phyloP scores from a whole-genome alignment of 2,329 filamentous ascomycete genomes.

The Sodiomyces alkalinus region DNA sequence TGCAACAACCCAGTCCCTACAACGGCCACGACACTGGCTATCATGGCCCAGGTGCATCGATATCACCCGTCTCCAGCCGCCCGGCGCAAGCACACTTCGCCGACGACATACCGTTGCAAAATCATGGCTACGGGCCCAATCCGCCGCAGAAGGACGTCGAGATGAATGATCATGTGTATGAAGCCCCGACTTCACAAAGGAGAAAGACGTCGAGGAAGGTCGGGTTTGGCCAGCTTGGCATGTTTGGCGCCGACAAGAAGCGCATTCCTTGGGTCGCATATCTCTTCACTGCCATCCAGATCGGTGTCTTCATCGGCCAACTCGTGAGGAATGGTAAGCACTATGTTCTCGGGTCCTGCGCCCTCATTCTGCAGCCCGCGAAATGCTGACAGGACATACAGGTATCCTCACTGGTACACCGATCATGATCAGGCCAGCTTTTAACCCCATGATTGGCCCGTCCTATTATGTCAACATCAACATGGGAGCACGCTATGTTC shows the following conservation, averaged over 20 bases:
- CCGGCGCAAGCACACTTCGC: conserved; percentile 16
- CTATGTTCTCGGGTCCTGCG: too few relatives aligned
- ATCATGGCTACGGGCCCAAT: conserved; percentile 16
- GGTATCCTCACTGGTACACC: conserved; percentile 62
- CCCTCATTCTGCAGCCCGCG: too few relatives aligned
- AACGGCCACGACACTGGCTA: conserved; percentile 41
- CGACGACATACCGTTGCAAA: conserved; percentile 43
- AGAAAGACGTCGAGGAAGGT: conserved; percentile 25
- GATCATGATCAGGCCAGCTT: conserved; percentile 65
- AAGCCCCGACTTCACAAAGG: conserved; percentile 20
- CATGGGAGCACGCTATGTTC: conserved; percentile 85
- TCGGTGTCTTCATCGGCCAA: conserved; percentile 79
- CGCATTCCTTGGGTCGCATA: conserved; percentile 71
- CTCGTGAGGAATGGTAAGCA: conserved; percentile 65
- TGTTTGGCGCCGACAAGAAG: conserved; percentile 39
- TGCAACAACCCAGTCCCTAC: conserved; percentile 14
- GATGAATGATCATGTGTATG: conserved; percentile 45
- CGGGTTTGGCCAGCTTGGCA: conserved; percentile 42
- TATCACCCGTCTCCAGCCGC: conserved; percentile 16
- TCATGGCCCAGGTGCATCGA: conserved; percentile 23
- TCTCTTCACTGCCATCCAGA: conserved; percentile 58
- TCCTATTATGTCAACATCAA: conserved; percentile 85
- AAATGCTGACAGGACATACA: conserved; percentile 17
- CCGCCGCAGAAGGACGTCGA: conserved; percentile 22
- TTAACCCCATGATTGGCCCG: conserved; percentile 96